Evolutionary conservation across 2,329 filamentous ascomycete species (phyloP).

Genomic region (Colletotrichum filicis): DNA sequence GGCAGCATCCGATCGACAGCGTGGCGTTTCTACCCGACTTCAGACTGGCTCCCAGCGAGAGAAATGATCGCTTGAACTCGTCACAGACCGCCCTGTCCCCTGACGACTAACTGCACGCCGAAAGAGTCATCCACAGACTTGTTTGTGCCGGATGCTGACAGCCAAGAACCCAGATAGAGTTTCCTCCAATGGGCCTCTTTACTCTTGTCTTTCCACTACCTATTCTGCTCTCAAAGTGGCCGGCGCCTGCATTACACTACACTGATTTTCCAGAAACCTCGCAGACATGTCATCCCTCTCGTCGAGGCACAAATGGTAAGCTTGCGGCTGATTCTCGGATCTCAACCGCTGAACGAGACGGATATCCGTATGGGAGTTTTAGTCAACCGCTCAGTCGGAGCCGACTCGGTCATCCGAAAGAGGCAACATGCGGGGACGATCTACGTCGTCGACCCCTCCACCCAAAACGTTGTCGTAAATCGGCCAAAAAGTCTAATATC

Average conservation of each 20-base stretch:
- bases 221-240: neutral
- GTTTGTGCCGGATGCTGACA: neutral
- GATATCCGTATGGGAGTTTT: neutral
- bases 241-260: neutral
- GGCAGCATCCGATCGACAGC: constrained; percentile 5
- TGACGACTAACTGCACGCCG: neutral
- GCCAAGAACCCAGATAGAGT: neutral
- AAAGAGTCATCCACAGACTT: neutral
- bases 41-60: neutral
- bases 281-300: neutral
- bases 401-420: neutral
- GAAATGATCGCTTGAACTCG: neutral
- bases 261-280: neutral
- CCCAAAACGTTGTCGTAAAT: neutral
- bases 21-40: constrained; percentile 1
- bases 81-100: neutral
- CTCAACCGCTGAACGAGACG: neutral
- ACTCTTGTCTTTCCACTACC: neutral
- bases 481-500: neutral
- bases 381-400: neutral
- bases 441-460: neutral
- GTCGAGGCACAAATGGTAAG: neutral
- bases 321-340: neutral
- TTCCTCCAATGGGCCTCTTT: neutral
- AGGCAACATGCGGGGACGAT: neutral